Base-by-base conservation (phyloP, 768 basidiomycete species). In the Lactarius deliciosus region DNA sequence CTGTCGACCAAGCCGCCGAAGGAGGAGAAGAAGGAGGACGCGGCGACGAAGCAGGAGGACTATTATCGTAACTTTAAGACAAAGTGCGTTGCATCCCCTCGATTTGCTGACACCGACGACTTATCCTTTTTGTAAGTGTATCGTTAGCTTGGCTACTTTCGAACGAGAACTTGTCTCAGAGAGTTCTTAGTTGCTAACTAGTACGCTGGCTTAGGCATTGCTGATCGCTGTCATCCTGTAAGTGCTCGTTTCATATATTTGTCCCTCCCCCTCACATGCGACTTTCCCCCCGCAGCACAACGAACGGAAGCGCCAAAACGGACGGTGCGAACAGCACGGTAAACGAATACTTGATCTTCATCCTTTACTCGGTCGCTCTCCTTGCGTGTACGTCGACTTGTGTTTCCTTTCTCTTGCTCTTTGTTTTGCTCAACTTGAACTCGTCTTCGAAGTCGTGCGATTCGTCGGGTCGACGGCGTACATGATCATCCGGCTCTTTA, bases 91-190 rank as follows among this genome's bases (percentile, higher is more conserved):
- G 25, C 28, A 3, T 30, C 28, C 5, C 96, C 96, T 69, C 55
- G 32, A 32, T 32, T 6, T 32, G 32, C 32, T 32, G 55, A 64
- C 74, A 66, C 55, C 50, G 41, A 55, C 57, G 59, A 64, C 38
- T 68, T 67, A 40, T 34, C 62, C 60, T 66, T 40, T 68, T 66
- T 15, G 2, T 38, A 10, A 77, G 81, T 82, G 92, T 96, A 9
- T 76, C 97, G 70, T 79, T 98, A 66, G 85, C 87, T 7, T 99
- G 95, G 94, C 91, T 90, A 10, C 77, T 98, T 73, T 87, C 88
- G 56, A 98, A 97, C 77, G 89, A 66, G 16, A 18, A 28, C 53
- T 30, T 60, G 58, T 58, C 7, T 18, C 22, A 41, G 30, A n/a
- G 11, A 38, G 38, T 40, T 30, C 28, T 64, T 64, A 41, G 50